Evolutionary conservation across 2,329 filamentous ascomycete species (phyloP).

Genomic region (Diaporthe longicolla): DNA sequence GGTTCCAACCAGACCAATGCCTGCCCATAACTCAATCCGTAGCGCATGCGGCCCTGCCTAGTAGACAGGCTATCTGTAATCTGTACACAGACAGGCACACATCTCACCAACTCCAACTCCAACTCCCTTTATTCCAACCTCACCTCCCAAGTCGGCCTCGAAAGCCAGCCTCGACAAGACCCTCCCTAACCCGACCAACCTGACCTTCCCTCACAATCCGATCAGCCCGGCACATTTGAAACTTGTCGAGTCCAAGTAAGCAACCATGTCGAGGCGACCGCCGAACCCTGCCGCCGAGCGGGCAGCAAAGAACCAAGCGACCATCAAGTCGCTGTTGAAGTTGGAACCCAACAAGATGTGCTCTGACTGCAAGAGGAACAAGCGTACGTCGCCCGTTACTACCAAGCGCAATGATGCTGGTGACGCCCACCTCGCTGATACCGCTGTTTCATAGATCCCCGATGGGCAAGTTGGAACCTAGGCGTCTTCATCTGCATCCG

Average conservation of each 20-base stretch:
- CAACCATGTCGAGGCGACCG: slow-evolving; percentile 81
- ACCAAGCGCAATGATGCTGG: background rate
- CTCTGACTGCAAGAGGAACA: slow-evolving; percentile 99
- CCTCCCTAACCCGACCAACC: background rate
- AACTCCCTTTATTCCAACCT: slow-evolving; percentile 20
- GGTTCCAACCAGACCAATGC: background rate
- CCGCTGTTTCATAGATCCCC: slow-evolving; percentile 76
- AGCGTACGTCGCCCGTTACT: slow-evolving; percentile 73
- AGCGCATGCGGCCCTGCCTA: slow-evolving; percentile 22
- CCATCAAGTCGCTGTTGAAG: slow-evolving; percentile 95
- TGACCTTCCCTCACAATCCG: background rate
- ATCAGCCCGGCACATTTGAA: background rate
- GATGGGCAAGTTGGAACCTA: slow-evolving; percentile 99
- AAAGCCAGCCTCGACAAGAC: background rate
- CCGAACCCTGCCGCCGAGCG: slow-evolving; percentile 86
- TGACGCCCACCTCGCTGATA: background rate
- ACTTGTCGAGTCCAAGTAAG: slow-evolving; percentile 44
- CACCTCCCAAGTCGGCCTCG: slow-evolving; percentile 6
- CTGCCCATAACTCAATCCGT: background rate
- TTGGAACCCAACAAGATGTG: slow-evolving; percentile 96
- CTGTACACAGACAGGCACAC: slow-evolving; percentile 27
- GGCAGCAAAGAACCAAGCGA: slow-evolving; percentile 92
- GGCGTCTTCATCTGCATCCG: slow-evolving; percentile 98
- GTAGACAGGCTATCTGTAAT: slow-evolving; percentile 14
- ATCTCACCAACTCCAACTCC: slow-evolving; percentile 9